phyloP scores from a whole-genome alignment of 768 basidiomycete species.

The Tylopilus sp. region DNA sequence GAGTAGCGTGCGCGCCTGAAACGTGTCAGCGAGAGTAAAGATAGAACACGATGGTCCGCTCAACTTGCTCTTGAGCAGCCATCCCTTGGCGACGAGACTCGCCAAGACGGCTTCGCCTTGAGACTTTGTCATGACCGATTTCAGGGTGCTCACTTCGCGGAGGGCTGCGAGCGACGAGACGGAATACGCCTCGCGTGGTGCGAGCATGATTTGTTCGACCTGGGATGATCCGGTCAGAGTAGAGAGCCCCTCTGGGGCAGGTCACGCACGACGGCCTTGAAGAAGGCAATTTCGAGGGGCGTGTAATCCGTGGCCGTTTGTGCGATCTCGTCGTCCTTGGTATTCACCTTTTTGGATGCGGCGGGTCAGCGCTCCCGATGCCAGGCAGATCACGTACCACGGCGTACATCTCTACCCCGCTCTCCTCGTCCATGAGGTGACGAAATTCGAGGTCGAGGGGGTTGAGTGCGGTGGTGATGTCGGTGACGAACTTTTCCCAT shows the following conservation, averaged over 20 bases:
- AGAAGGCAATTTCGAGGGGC: conserved; percentile 75
- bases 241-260: too few species aligned
- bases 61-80: conserved; percentile 73
- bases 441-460: conserved; percentile 73
- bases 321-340: conserved; percentile 75
- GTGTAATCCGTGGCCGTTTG: conserved; percentile 84
- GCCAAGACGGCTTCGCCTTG: conserved; percentile 69
- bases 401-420: conserved; percentile 62
- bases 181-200: conserved; percentile 69
- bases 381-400: conserved; percentile 46
- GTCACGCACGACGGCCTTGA: conserved; percentile 70
- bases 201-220: conserved; percentile 87
- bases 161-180: conserved; percentile 75
- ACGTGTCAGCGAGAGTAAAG: not conserved
- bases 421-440: conserved; percentile 56
- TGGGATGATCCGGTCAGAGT: conserved; percentile 27
- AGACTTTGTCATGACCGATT: conserved; percentile 64
- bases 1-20: conserved; percentile 66
- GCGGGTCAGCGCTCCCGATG: not conserved
- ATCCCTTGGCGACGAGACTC: conserved; percentile 83
- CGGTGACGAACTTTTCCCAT: conserved; percentile 59
- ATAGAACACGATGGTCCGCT: conserved; percentile 25
- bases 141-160: conserved; percentile 61
- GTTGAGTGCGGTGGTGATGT: conserved; percentile 62
- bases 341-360: conserved; percentile 57